Percentiles rank a stretch among this genome's conserved stretches.
Evolutionary conservation across 768 basidiomycete genomes (phyloP).

Genomic region (Suillus plorans): DNA sequence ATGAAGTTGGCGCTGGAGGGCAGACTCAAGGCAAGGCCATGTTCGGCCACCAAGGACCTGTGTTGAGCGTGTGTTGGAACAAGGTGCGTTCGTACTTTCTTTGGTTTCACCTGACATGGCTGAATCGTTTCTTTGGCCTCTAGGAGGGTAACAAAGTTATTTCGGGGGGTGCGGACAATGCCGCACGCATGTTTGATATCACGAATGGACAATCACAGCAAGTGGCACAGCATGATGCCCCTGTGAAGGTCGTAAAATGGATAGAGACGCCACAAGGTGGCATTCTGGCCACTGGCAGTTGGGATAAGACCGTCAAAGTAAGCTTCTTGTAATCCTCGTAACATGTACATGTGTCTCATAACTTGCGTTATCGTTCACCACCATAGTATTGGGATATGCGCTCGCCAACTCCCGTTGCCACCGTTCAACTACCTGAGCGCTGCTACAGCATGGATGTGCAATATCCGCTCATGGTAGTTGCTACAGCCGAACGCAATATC

Average conservation of each 20-base stretch:
- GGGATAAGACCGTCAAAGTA: conserved; percentile 98
- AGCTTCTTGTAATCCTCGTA: conserved; percentile 5
- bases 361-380: neutral
- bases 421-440: conserved; percentile 83
- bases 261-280: conserved; percentile 73
- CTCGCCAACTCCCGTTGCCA: conserved; percentile 69
- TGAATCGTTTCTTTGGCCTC: neutral
- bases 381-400: conserved; percentile 93
- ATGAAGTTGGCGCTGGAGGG: conserved; percentile 80
- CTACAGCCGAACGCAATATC: conserved; percentile 90
- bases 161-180: conserved; percentile 94
- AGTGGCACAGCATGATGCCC: conserved; percentile 89
- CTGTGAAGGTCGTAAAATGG: conserved; percentile 81
- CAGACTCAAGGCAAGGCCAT: conserved; percentile 88
- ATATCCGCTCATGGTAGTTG: conserved; percentile 86
- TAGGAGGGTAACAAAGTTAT: conserved; percentile 90
- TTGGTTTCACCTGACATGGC: neutral
- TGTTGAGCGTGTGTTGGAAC: conserved; percentile 87
- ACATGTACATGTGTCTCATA: neutral
- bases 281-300: conserved; percentile 89
- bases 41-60: conserved; percentile 89
- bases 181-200: conserved; percentile 91
- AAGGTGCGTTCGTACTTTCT: conserved; percentile 53
- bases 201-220: conserved; percentile 78
- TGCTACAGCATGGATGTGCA: conserved; percentile 86